Conservation (phyloP, 257 asterid species). For the Nicotiana tomentosiformis region DNA sequence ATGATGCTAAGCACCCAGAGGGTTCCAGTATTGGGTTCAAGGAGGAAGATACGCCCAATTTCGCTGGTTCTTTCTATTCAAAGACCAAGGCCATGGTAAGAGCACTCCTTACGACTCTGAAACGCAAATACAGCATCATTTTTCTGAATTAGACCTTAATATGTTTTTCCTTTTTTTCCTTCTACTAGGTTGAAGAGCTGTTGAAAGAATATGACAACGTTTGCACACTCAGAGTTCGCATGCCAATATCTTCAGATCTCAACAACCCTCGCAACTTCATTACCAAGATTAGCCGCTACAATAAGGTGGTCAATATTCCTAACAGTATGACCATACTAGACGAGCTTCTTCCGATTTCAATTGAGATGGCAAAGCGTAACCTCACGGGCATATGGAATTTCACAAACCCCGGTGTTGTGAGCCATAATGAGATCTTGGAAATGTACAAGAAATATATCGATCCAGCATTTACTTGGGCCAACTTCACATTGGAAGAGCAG, state of each 20-base stretch:
- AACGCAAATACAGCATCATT: not conserved
- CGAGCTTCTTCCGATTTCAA: slow-evolving; percentile 23
- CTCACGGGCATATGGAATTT: slow-evolving; percentile 19
- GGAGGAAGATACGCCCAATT: slow-evolving; percentile 21
- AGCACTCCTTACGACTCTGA: not conserved
- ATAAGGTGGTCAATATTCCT: slow-evolving; percentile 22
- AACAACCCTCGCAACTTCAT: slow-evolving; percentile 22
- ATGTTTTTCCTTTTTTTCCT: not conserved
- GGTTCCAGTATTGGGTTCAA: slow-evolving; percentile 25
- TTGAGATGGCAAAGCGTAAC: slow-evolving; percentile 23
- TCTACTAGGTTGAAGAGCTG: slow-evolving; percentile 17
- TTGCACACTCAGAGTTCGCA: slow-evolving; percentile 19
- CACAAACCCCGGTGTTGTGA: slow-evolving; percentile 20
- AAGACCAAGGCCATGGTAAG: slow-evolving; percentile 28
- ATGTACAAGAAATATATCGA: slow-evolving; percentile 18
- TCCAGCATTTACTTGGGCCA: slow-evolving; percentile 12
- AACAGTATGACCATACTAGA: slow-evolving; percentile 21
- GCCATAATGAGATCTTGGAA: slow-evolving; percentile 20
- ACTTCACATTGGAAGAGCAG: slow-evolving; percentile 23
- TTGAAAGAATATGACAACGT: slow-evolving; percentile 17
- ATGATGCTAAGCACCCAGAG: slow-evolving; percentile 14
- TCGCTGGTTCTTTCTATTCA: slow-evolving; percentile 23
- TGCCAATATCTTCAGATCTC: slow-evolving; percentile 24
- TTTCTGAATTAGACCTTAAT: not conserved
- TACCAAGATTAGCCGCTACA: slow-evolving; percentile 15